Conservation (phyloP, 768 basidiomycete genomes). For the Lactarius sanguifluus region DNA sequence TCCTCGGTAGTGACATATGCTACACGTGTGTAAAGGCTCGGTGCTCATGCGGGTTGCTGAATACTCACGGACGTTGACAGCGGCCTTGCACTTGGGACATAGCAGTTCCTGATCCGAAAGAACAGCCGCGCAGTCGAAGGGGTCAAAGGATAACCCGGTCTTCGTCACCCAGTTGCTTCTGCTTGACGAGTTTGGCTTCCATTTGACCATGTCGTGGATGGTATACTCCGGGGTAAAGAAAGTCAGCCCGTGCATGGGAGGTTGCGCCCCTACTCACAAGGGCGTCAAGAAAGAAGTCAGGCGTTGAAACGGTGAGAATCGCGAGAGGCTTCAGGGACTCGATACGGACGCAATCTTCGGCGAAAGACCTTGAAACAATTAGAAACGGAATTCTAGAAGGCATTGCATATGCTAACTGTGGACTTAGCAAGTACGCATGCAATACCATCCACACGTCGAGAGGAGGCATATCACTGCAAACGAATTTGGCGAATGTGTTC, state of each 20-base stretch:
- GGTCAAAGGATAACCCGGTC: constrained; percentile 36
- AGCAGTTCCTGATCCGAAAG: constrained; percentile 34
- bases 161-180: constrained; percentile 27
- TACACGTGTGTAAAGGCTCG: constrained; percentile 32
- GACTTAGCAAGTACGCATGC: constrained; percentile 45
- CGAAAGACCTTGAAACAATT: constrained; percentile 30
- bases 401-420: constrained; percentile 34
- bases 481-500: constrained; percentile 33
- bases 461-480: constrained; percentile 36
- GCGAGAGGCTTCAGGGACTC: constrained; percentile 7
- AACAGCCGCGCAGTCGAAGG: constrained; percentile 36
- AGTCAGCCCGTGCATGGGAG: background rate
- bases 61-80: constrained; percentile 37
- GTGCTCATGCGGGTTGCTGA: background rate
- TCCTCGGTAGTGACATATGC: constrained; percentile 43
- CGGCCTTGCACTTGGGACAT: constrained; percentile 39
- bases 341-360: constrained; percentile 31
- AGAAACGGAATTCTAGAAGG: background rate
- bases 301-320: background rate
- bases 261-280: constrained; percentile 20
- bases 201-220: constrained; percentile 29
- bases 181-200: constrained; percentile 24
- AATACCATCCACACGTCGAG: constrained; percentile 46
- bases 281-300: constrained; percentile 9
- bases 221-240: constrained; percentile 20